Base-by-base conservation (phyloP, 2,329 filamentous ascomycete genomes). In the Neonectria coccinea region DNA sequence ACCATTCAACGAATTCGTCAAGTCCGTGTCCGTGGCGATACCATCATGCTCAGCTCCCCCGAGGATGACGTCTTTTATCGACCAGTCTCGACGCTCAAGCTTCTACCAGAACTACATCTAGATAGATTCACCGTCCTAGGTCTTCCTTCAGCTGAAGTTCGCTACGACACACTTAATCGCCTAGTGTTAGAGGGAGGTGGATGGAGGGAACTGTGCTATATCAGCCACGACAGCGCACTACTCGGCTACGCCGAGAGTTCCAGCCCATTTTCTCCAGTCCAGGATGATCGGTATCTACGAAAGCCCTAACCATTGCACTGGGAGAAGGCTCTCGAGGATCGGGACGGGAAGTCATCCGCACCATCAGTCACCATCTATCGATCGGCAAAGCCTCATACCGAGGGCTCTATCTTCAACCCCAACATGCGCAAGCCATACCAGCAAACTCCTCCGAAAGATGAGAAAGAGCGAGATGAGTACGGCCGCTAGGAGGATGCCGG, bases 161-260 rank as follows among this genome's bases (percentile, higher is more conserved):
- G 33, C 31, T 65, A 67, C 29, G 55, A 53, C 7, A 57, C 44
- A n/a, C 22, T 64, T 16, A 39, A 63, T 42, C 25, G 16, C 8
- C 59, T 66, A 5, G 36, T 67, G 18, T 22, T 20, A 20, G 18
- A 61, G 6, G 45, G 63, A 16, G 10, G 8, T 29, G 66, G 66
- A 5, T 67, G 66, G 62, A 66, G 62, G 18, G 56, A 67, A 41
- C 63, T 67, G 4, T 58, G 59, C 11, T 67, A 58, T 25, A 53
- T 67, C 22, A 55, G 29, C 56, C 52, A 55, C 27, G 33, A 18
- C 27, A 57, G 54, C 12, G 20, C 31, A 31, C 2, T 62, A n/a
- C 33, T 65, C 4, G 62, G 51, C 16, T 67, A 51, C 33, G 18
- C 29, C 4, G 25, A 51, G 22, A n/a, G 8, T 25, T 39, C 31